A percentile compares a stretch with the other conserved stretches of the same genome.
phyloP scores from a whole-genome alignment of 805 yeast species.

The Torulaspora delbrueckii region DNA sequence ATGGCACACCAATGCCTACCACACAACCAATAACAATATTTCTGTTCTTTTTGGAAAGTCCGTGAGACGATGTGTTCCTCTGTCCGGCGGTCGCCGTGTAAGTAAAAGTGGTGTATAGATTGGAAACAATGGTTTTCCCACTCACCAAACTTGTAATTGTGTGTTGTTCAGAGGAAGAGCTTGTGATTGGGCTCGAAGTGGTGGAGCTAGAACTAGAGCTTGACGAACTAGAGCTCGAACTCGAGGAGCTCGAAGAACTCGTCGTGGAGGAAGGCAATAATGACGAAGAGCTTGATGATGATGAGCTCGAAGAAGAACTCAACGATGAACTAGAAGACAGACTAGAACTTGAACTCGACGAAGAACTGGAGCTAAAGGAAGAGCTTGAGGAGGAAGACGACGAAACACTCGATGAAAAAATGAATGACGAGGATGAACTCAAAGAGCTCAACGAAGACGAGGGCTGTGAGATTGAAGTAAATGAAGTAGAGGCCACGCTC shows the following conservation, averaged over 20 bases:
- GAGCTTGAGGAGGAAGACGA: slow-evolving; percentile 7
- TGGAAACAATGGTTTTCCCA: slow-evolving; percentile 34
- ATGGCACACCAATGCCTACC: slow-evolving; percentile 67
- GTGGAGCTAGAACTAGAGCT: neutral
- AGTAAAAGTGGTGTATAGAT: slow-evolving; percentile 30
- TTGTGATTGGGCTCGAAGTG: no score
- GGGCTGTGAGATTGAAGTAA: slow-evolving; percentile 6
- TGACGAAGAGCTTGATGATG: slow-evolving; percentile 1
- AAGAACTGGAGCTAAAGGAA: slow-evolving; percentile 4
- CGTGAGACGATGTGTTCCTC: slow-evolving; percentile 23
- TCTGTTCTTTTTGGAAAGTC: slow-evolving; percentile 46
- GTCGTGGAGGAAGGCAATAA: slow-evolving; percentile 5
- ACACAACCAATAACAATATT: slow-evolving; percentile 63
- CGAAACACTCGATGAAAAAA: neutral
- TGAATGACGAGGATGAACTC: neutral
- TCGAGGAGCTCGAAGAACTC: slow-evolving; percentile 4
- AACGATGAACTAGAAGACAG: slow-evolving; percentile 2
- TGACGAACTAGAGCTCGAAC: neutral
- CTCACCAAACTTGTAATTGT: slow-evolving; percentile 32
- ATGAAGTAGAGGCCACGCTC: slow-evolving; percentile 15
- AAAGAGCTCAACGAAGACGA: slow-evolving; percentile 2
- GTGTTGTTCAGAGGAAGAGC: slow-evolving; percentile 5
- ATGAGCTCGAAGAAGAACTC: slow-evolving; percentile 5
- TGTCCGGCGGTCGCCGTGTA: slow-evolving; percentile 22
- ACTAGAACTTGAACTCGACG: slow-evolving; percentile 4